These are phyloP conservation scores for Rhodotorula sp. DNA, from an alignment of 1,284 basidiomycete species.

Conservation along the genomic window DNA sequence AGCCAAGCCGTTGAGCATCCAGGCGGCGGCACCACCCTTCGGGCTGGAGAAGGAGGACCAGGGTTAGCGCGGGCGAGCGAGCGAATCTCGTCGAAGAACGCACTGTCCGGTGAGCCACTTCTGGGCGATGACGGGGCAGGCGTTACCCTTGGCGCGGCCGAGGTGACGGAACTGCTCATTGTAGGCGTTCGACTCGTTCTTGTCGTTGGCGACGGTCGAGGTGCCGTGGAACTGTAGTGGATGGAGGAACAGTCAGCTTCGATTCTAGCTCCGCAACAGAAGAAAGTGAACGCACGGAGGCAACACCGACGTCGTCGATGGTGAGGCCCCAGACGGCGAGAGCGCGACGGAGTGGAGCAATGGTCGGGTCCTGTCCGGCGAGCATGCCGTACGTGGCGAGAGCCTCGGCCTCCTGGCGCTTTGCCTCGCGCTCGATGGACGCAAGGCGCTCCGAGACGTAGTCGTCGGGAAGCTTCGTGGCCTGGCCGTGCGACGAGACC, in stretches of 20 bases:
- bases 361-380: constrained; percentile 75
- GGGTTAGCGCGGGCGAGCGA: not conserved
- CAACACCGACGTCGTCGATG: constrained; percentile 76
- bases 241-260: constrained; percentile 48
- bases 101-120: constrained; percentile 76
- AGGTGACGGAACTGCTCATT: constrained; percentile 87
- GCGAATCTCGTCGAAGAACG: not conserved
- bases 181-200: constrained; percentile 97
- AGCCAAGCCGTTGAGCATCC: constrained; percentile 89
- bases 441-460: constrained; percentile 66
- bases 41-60: constrained; percentile 51
- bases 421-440: constrained; percentile 83
- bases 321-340: constrained; percentile 94
- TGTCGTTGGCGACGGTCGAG: constrained; percentile 95
- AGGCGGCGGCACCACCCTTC: constrained; percentile 95
- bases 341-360: constrained; percentile 87
- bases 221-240: constrained; percentile 84
- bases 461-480: constrained; percentile 54
- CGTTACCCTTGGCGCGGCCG: constrained; percentile 85
- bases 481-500: constrained; percentile 56
- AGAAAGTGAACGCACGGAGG: constrained; percentile 46
- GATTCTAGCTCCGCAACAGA: not conserved
- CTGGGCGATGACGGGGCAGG: constrained; percentile 93
- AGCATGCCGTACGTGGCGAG: constrained; percentile 85
- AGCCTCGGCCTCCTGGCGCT: constrained; percentile 84